These are phyloP conservation scores for Hibiscus mutabilis DNA, from an alignment of 345 rosid genomes.

Conservation along the genomic window DNA sequence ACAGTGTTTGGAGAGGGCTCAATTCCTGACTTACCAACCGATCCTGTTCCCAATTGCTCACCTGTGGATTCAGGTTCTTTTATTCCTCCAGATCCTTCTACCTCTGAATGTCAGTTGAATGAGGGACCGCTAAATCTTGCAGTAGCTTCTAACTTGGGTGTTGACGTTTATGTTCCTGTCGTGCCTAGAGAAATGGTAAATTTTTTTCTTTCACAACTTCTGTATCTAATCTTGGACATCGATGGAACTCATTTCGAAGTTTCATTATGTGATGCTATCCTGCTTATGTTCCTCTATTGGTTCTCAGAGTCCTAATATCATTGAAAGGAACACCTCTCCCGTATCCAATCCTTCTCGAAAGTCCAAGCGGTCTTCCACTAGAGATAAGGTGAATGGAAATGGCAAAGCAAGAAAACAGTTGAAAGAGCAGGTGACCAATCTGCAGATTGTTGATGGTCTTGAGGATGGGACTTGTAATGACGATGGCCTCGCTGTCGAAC, in stretches of 20 bases:
- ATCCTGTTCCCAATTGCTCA: conserved; percentile 29
- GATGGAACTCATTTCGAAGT: background rate
- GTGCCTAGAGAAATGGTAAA: conserved; percentile 33
- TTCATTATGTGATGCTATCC: background rate
- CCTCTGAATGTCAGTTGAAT: conserved; percentile 22
- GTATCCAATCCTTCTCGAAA: conserved; percentile 9
- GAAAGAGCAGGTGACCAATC: conserved; percentile 6
- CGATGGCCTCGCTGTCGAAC: conserved; percentile 19
- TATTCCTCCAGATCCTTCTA: conserved; percentile 16
- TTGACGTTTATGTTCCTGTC: conserved; percentile 21
- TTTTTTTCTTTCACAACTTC: background rate
- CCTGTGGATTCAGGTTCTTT: conserved; percentile 24
- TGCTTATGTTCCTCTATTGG: background rate
- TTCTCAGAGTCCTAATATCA: conserved; percentile 17
- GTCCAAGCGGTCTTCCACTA: conserved; percentile 14
- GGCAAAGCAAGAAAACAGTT: too few species aligned
- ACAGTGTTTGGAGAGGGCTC: conserved; percentile 23
- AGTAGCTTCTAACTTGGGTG: conserved; percentile 16
- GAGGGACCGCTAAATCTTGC: conserved; percentile 17
- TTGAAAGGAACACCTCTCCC: conserved; percentile 17
- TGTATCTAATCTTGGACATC: background rate
- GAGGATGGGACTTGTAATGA: conserved; percentile 29
- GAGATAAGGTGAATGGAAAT: background rate
- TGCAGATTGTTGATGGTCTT: conserved; percentile 28
- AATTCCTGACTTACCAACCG: conserved; percentile 31